Conservation (phyloP, 805 yeast species). For the Lipomyces spencermartinsiae region DNA sequence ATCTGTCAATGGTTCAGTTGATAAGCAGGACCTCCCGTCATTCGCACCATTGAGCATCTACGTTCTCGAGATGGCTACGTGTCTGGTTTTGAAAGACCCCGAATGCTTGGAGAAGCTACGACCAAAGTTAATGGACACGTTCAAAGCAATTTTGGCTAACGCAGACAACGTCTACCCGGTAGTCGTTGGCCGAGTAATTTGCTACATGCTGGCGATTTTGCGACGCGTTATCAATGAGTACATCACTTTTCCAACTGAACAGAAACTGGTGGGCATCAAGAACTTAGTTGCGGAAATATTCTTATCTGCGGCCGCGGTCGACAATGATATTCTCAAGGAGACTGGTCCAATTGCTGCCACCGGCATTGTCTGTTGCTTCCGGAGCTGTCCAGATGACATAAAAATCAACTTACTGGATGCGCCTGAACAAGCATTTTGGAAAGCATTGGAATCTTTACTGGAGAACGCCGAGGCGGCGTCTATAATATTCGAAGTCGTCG, state of each 20-base stretch:
- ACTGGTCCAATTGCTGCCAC: constrained; percentile 20
- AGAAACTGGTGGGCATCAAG: constrained; percentile 4
- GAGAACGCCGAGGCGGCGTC: constrained; percentile 33
- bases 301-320: constrained; percentile 23
- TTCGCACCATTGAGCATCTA: constrained; percentile 34
- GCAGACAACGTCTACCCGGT: constrained; percentile 31
- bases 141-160: constrained; percentile 29
- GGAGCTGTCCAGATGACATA: constrained; percentile 18
- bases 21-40: constrained; percentile 16
- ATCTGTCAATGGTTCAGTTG: constrained; percentile 4
- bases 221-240: constrained; percentile 18
- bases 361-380: constrained; percentile 26
- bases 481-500: constrained; percentile 29
- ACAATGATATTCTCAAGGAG: constrained; percentile 17
- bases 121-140: constrained; percentile 19
- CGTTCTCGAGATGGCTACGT: constrained; percentile 38
- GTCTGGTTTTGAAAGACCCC: constrained; percentile 31
- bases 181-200: constrained; percentile 31
- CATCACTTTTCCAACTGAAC: neutral
- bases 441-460: constrained; percentile 33
- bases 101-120: constrained; percentile 20
- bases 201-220: constrained; percentile 33
- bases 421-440: constrained; percentile 36
- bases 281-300: constrained; percentile 17
- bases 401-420: constrained; percentile 21